Evolutionary conservation across 176 grass and related monocot species (phyloP).

Genomic region (Oryza australiensis): DNA sequence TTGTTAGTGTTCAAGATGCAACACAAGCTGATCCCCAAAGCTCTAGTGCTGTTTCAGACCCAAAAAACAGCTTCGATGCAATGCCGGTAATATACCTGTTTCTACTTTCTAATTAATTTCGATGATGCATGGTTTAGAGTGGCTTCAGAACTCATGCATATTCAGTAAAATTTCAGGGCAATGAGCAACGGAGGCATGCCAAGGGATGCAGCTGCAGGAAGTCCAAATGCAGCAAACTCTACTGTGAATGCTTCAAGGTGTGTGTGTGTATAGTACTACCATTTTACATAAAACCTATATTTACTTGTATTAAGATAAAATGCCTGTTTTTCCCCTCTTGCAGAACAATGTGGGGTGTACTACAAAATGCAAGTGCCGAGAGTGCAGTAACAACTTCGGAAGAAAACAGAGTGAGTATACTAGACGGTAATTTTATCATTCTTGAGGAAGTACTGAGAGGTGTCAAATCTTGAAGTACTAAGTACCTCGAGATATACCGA

Average conservation of each 20-base stretch:
- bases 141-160: background rate
- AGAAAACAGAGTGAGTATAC: background rate
- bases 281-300: background rate
- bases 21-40: background rate
- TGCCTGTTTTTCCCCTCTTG: background rate
- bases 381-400: background rate
- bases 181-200: background rate
- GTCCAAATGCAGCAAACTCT: background rate
- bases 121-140: background rate
- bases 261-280: background rate
- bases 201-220: background rate
- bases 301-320: background rate
- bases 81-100: background rate
- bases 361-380: background rate
- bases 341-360: background rate
- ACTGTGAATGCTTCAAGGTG: conserved; percentile 12
- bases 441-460: no score
- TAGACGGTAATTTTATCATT: no score
- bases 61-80: background rate
- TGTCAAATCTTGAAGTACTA: no score
- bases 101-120: background rate
- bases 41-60: background rate
- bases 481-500: no score
- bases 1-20: background rate
- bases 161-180: background rate